Evolutionary conservation across 2,329 filamentous ascomycete species (phyloP).

Genomic region (Lasiodiplodia citricola): DNA sequence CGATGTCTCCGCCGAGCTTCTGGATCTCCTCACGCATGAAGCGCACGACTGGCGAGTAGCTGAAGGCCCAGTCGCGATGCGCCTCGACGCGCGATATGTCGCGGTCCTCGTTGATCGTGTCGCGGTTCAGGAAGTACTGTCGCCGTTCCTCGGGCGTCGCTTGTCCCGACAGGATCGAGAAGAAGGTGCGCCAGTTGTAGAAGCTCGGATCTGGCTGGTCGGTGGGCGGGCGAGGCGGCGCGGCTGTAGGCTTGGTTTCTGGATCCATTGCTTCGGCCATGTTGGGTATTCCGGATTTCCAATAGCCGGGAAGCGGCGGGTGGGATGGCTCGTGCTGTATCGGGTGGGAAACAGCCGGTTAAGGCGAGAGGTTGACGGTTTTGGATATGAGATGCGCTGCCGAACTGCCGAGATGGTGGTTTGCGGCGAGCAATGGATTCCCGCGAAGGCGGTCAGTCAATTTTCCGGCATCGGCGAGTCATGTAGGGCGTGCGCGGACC

Average conservation of each 20-base stretch:
- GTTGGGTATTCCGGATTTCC: background rate
- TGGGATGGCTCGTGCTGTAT: background rate
- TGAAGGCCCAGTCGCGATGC: conserved; percentile 81
- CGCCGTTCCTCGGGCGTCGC: conserved; percentile 72
- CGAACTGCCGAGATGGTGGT: background rate
- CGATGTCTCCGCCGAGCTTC: conserved; percentile 77
- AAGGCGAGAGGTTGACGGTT: background rate
- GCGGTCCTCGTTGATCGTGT: conserved; percentile 73
- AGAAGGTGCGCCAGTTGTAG: conserved; percentile 80
- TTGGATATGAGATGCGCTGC: background rate
- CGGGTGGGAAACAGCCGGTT: background rate
- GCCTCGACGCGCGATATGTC: conserved; percentile 84
- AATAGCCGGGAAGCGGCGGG: background rate
- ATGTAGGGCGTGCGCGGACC: conserved; percentile 13
- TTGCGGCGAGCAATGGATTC: conserved; percentile 7
- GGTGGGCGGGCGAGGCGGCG: conserved; percentile 31
- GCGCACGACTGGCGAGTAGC: conserved; percentile 81
- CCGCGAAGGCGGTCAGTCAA: conserved; percentile 22
- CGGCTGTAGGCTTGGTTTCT: background rate
- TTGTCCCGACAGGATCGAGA: conserved; percentile 76
- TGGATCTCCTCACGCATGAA: conserved; percentile 85
- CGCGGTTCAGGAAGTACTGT: conserved; percentile 78
- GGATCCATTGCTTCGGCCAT: conserved; percentile 23
- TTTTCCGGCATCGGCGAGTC: conserved; percentile 21
- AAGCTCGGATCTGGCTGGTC: conserved; percentile 44